phyloP scores from a whole-genome alignment of 2,329 filamentous ascomycete species.

The Penicillium palitans region DNA sequence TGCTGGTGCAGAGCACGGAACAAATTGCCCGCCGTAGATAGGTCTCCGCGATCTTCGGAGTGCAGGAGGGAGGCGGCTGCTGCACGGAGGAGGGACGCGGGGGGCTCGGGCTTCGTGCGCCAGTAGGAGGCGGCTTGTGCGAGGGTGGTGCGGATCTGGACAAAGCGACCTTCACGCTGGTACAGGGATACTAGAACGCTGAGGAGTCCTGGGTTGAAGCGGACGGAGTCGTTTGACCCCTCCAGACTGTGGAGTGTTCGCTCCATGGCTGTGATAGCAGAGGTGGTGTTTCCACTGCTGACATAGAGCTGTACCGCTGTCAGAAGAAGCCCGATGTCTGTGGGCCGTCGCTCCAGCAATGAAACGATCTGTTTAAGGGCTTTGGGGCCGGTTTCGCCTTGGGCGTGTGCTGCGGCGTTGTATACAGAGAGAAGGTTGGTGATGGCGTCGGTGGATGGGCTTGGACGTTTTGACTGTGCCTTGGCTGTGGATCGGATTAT shows the following conservation, averaged over 20 bases:
- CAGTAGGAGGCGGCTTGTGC: slow-evolving; percentile 80
- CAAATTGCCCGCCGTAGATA: slow-evolving; percentile 70
- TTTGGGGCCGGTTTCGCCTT: slow-evolving; percentile 60
- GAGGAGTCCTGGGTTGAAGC: slow-evolving; percentile 81
- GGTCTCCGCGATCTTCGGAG: slow-evolving; percentile 68
- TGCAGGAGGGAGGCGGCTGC: slow-evolving; percentile 81
- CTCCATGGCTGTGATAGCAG: slow-evolving; percentile 74
- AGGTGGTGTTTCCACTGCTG: slow-evolving; percentile 66
- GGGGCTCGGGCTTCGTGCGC: slow-evolving; percentile 61
- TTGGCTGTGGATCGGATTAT: slow-evolving; percentile 58
- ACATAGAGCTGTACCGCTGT: slow-evolving; percentile 82
- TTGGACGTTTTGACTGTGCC: slow-evolving; percentile 49
- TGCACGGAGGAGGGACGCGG: slow-evolving; percentile 71
- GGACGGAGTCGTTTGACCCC: slow-evolving; percentile 65
- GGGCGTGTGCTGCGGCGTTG: slow-evolving; percentile 72
- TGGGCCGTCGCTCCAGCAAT: slow-evolving; percentile 70
- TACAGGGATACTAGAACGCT: slow-evolving; percentile 79
- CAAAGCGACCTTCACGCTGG: slow-evolving; percentile 69
- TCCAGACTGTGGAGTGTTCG: slow-evolving; percentile 73
- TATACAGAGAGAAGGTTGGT: slow-evolving; percentile 61
- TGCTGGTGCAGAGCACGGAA: slow-evolving; percentile 71
- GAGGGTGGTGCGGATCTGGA: slow-evolving; percentile 70
- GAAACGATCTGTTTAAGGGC: slow-evolving; percentile 69
- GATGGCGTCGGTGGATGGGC: slow-evolving; percentile 52
- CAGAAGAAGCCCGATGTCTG: slow-evolving; percentile 76